Percentiles rank a stretch among this genome's conserved stretches.
Conservation (phyloP, 2,329 filamentous ascomycete species). For the Colletotrichum tabaci region DNA sequence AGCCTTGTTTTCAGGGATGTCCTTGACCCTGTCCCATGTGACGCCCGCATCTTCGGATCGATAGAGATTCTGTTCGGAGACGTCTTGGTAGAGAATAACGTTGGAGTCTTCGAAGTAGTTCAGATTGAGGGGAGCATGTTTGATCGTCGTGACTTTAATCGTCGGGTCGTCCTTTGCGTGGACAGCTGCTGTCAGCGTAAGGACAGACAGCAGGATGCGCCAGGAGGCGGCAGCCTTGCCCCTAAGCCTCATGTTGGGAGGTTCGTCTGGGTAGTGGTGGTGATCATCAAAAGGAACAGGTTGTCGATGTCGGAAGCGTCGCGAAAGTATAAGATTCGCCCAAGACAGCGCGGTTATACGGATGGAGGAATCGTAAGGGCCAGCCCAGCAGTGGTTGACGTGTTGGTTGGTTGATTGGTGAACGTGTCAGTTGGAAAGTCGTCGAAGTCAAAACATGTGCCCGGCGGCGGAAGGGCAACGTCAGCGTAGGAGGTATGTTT, state of each 20-base stretch:
- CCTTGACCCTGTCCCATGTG: constrained; percentile 78
- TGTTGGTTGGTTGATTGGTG: constrained; percentile 20
- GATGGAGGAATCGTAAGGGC: constrained; percentile 24
- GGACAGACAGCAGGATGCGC: constrained; percentile 67
- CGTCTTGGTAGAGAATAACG: constrained; percentile 82
- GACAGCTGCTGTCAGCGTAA: constrained; percentile 55
- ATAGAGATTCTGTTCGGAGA: constrained; percentile 75
- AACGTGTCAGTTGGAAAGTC: constrained; percentile 35
- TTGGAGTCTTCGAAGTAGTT: constrained; percentile 95
- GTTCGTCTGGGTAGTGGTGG: constrained; percentile 48
- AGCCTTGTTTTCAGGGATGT: constrained; percentile 74
- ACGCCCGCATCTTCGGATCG: constrained; percentile 86
- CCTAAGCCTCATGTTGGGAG: constrained; percentile 69
- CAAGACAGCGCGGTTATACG: constrained; percentile 5
- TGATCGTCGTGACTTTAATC: constrained; percentile 76
- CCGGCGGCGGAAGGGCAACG: constrained; percentile 34
- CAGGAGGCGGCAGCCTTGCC: constrained; percentile 63
- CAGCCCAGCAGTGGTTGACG: constrained; percentile 39
- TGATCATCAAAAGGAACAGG: constrained; percentile 59
- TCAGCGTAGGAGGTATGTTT: constrained; percentile 43
- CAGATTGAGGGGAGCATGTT: constrained; percentile 76
- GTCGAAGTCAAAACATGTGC: constrained; percentile 33
- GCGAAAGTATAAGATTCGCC: constrained; percentile 18
- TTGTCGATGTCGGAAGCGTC: constrained; percentile 9
- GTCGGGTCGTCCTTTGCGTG: constrained; percentile 76